Evolutionary conservation across 2,329 filamentous ascomycete genomes (phyloP).

Genomic region (Aspergillus carbonarius): DNA sequence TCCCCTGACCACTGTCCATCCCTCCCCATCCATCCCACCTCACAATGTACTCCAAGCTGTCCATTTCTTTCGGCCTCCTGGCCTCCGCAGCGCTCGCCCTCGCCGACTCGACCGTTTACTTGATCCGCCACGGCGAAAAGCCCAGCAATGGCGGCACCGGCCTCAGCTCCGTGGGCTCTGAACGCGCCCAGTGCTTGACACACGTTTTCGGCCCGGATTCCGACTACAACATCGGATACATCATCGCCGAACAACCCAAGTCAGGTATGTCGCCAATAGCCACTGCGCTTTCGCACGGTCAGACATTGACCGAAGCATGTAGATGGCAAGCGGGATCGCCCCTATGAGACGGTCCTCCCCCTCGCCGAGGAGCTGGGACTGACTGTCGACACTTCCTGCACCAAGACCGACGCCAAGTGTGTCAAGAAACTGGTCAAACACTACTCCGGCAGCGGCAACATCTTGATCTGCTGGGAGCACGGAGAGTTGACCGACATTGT

Average conservation of each 20-base stretch:
- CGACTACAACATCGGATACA: constrained; percentile 56
- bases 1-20: neutral
- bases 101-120: constrained; percentile 54
- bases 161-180: constrained; percentile 51
- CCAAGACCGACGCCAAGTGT: constrained; percentile 56
- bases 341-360: constrained; percentile 58
- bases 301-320: neutral
- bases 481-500: constrained; percentile 53
- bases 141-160: constrained; percentile 51
- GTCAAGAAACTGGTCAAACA: constrained; percentile 52
- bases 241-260: constrained; percentile 59
- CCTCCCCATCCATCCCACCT: neutral
- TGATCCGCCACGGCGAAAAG: constrained; percentile 67
- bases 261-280: constrained; percentile 23
- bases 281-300: neutral
- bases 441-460: constrained; percentile 55
- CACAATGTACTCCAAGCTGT: constrained; percentile 8
- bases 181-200: constrained; percentile 61
- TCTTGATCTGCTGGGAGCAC: constrained; percentile 65
- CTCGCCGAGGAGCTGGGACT: constrained; percentile 57
- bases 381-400: constrained; percentile 56
- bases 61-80: constrained; percentile 11
- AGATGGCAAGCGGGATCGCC: constrained; percentile 54
- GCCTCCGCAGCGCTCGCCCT: constrained; percentile 16
- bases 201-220: constrained; percentile 56